Base-by-base conservation (phyloP, 768 basidiomycete species). In the Sistotremastrum suecicum region DNA sequence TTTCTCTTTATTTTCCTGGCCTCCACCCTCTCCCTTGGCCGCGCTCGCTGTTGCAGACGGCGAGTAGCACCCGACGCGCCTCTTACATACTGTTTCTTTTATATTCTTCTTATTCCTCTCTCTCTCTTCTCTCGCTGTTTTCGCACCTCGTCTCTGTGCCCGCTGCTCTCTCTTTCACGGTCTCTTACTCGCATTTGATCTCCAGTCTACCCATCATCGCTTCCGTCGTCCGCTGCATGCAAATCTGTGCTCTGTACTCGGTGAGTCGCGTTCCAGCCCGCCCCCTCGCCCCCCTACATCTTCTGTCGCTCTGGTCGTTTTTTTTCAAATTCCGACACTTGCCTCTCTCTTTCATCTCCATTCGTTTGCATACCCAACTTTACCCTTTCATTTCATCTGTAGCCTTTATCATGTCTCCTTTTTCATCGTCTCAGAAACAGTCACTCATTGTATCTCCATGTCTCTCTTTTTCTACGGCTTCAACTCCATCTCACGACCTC, bases 61-160 rank as follows among this genome's bases (percentile, higher is more conserved):
- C 20, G 20, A 20, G 20, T 20, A 20, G 20, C 20, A 20, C 20
- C 20, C 20, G 20, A 20, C 20, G 20, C 20, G 20, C 20, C 52
- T 55, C 59, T 55, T 56, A 38, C 56, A 37, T 54, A 58, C 63
- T 65, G 63, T 49, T 12, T 65, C 63, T 8, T 63, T 65, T 65
- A 50, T 51, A 45, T 50, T 39, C 53, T 60, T 63, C 52, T 45
- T 64, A 61, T 49, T 53, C 61, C 56, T 41, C 37, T 30, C 43
- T 35, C 49, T 42, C 36, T 40, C 39, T 42, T 42, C 49, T 42
- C 47, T 50, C 31, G 11, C 39, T 42, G 30, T 47, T 42, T 49
- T 51, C 54, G 51, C 47, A 38, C 10, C 47, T 33, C 45, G 45
- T 52, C 45, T 42, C 48, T 49, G 44, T 38, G 37, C 39, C 33